phyloP scores from a whole-genome alignment of 805 yeast genomes.

The Pichia paraexigua region DNA sequence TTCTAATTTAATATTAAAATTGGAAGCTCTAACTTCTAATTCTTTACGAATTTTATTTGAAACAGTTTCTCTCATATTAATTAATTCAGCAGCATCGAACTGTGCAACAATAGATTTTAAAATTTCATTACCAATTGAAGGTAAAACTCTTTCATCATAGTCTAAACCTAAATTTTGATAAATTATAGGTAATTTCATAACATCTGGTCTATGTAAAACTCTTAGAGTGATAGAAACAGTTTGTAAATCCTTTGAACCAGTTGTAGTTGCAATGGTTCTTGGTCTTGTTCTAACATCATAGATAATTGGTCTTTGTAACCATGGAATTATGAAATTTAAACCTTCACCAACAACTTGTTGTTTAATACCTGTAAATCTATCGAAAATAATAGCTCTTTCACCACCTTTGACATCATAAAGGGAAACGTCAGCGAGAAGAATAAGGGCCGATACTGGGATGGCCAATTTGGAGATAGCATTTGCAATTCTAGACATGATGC shows the following conservation, averaged over 20 bases:
- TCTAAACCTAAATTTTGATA: slow-evolving; percentile 90
- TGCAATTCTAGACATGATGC: slow-evolving; percentile 33
- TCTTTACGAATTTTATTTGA: slow-evolving; percentile 84
- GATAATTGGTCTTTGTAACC: slow-evolving; percentile 88
- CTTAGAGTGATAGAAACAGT: slow-evolving; percentile 90
- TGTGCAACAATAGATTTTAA: slow-evolving; percentile 96
- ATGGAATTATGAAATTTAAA: slow-evolving; percentile 89
- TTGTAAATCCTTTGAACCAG: slow-evolving; percentile 96
- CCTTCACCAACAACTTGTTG: slow-evolving; percentile 92
- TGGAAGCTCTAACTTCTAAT: slow-evolving; percentile 70
- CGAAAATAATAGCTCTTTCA: slow-evolving; percentile 90
- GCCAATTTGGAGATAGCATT: slow-evolving; percentile 45
- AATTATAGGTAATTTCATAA: slow-evolving; percentile 68
- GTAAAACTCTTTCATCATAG: slow-evolving; percentile 94
- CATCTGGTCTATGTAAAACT: slow-evolving; percentile 92
- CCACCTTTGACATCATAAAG: slow-evolving; percentile 96
- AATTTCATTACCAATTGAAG: slow-evolving; percentile 97
- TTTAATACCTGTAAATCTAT: slow-evolving; percentile 83
- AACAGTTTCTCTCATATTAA: slow-evolving; percentile 94
- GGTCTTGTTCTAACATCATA: slow-evolving; percentile 96
- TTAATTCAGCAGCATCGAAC: slow-evolving; percentile 96
- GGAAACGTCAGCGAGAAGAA: slow-evolving; percentile 70
- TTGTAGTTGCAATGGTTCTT: slow-evolving; percentile 83
- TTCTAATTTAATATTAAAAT: slow-evolving; percentile 85
- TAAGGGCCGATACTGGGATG: slow-evolving; percentile 60